These are phyloP conservation scores for Lactifluus hygrophoroides DNA, from an alignment of 768 basidiomycete genomes.

Conservation along the genomic window DNA sequence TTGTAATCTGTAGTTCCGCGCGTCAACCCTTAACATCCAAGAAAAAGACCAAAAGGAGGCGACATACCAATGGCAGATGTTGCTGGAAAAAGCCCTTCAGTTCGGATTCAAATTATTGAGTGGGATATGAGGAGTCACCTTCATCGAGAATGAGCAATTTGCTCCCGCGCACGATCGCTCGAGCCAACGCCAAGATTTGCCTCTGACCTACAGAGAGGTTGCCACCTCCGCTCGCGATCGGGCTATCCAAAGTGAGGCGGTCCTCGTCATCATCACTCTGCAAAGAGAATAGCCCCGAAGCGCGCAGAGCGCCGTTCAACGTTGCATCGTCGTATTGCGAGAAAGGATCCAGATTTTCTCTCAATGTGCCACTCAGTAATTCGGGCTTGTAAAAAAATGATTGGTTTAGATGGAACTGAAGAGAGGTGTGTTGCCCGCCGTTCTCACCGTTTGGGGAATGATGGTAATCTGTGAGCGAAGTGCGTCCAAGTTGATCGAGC, in stretches of 20 bases:
- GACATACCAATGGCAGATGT: conserved; percentile 37
- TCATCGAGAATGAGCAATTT: conserved; percentile 55
- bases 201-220: conserved; percentile 53
- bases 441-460: conserved; percentile 46
- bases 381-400: conserved; percentile 40
- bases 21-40: not conserved
- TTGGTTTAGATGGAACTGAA: conserved; percentile 8
- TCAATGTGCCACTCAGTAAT: conserved; percentile 46
- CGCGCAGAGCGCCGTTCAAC: conserved; percentile 40
- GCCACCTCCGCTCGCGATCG: conserved; percentile 35
- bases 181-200: conserved; percentile 50
- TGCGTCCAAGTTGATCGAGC: conserved; percentile 42
- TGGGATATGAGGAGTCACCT: conserved; percentile 25
- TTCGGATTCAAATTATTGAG: not conserved
- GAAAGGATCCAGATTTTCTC: conserved; percentile 56
- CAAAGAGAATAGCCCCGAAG: conserved; percentile 38
- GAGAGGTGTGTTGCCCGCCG: not conserved
- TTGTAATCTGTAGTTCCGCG: conserved; percentile 36
- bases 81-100: conserved; percentile 22
- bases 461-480: conserved; percentile 48
- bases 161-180: conserved; percentile 49
- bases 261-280: conserved; percentile 32
- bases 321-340: conserved; percentile 43
- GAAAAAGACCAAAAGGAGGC: too few species aligned
- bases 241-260: conserved; percentile 37